Conservation (phyloP, 805 yeast genomes). For the Sungouiella blattae region DNA sequence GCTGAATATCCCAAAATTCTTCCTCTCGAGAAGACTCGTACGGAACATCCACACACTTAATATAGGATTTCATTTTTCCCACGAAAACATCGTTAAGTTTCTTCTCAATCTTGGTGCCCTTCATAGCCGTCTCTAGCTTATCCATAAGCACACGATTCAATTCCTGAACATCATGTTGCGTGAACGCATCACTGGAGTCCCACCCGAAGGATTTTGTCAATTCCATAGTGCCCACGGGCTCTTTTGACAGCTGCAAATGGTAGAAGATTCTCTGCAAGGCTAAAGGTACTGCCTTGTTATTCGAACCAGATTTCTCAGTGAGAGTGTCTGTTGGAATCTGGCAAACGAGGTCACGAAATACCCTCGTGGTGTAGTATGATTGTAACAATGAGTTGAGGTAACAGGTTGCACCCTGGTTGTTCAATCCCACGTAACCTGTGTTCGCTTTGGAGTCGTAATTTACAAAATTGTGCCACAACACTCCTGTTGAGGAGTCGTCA, state of each 20-base stretch:
- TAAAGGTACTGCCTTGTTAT: conserved; percentile 51
- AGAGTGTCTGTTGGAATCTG: conserved; percentile 71
- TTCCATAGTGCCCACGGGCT: conserved; percentile 80
- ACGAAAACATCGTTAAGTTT: conserved; percentile 76
- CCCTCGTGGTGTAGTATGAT: conserved; percentile 80
- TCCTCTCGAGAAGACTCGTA: conserved; percentile 89
- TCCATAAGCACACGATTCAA: conserved; percentile 94
- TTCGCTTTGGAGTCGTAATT: conserved; percentile 82
- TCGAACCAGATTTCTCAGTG: conserved; percentile 2
- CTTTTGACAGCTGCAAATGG: conserved; percentile 64
- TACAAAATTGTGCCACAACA: conserved; percentile 83
- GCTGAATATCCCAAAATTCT: conserved; percentile 97
- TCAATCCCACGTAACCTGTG: conserved; percentile 90
- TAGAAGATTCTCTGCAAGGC: conserved; percentile 89
- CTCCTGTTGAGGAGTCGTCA: conserved; percentile 86
- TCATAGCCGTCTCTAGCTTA: conserved; percentile 84
- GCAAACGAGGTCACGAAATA: conserved; percentile 81
- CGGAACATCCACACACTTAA: conserved; percentile 88
- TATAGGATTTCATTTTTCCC: conserved; percentile 93
- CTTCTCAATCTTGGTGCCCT: conserved; percentile 65
- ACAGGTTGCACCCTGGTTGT: conserved; percentile 98
- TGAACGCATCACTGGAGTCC: conserved; percentile 93
- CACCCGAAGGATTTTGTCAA: conserved; percentile 93
- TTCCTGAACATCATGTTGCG: conserved; percentile 98
- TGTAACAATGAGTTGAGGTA: conserved; percentile 90